Conservation (phyloP, 192 early-diverging fungal genomes). For the Obelidium mucronatum region DNA sequence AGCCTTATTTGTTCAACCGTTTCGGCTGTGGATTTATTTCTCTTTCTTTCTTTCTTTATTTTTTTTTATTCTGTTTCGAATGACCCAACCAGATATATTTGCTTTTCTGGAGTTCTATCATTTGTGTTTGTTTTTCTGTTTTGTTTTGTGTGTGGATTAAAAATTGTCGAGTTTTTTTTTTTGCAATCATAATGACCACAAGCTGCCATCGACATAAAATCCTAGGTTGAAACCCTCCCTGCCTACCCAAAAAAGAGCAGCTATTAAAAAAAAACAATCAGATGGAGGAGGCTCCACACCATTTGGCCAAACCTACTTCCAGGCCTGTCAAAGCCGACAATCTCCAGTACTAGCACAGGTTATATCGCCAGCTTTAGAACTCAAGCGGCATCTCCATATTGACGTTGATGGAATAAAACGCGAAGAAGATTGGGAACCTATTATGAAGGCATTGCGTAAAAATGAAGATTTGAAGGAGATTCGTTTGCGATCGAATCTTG, state of each 20-base stretch:
- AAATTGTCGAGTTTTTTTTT: constrained; percentile 2
- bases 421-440: constrained; percentile 45
- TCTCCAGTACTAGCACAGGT: constrained; percentile 31
- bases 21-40: background rate
- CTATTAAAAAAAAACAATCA: background rate
- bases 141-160: background rate
- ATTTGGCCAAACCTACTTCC: constrained; percentile 33
- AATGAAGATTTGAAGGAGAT: constrained; percentile 38
- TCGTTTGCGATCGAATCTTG: constrained; percentile 19
- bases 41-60: background rate
- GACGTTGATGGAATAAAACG: constrained; percentile 42
- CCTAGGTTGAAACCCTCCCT: constrained; percentile 2
- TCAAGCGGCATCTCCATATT: constrained; percentile 30
- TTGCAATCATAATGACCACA: constrained; percentile 1
- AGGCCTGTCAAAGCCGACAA: constrained; percentile 31
- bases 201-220: constrained; percentile 32
- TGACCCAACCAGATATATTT: background rate
- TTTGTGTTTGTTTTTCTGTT: background rate
- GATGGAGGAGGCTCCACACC: constrained; percentile 34
- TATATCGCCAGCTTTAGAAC: constrained; percentile 26
- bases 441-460: constrained; percentile 38
- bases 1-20: constrained; percentile 4
- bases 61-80: background rate
- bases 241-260: background rate
- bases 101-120: background rate